These are phyloP conservation scores for Poterioochromonas sp. DNA, from an alignment of 352 stramenopile species.

Conservation along the genomic window DNA sequence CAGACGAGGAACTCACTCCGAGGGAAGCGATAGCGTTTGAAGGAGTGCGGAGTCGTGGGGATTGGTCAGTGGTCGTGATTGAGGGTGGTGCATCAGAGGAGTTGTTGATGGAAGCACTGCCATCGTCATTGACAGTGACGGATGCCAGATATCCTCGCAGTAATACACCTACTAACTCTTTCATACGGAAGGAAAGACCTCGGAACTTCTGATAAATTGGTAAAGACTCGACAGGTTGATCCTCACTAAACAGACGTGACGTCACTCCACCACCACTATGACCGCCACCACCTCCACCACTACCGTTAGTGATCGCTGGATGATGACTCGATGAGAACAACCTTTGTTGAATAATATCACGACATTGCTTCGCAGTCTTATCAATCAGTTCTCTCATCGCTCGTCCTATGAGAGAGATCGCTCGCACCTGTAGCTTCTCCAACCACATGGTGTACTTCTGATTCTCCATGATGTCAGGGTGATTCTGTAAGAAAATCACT, in stretches of 20 bases:
- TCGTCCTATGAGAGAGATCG: background rate
- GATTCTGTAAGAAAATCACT: background rate
- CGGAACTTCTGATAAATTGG: conserved; percentile 17
- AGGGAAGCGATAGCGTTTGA: too few species aligned
- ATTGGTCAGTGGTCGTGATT: too few species aligned
- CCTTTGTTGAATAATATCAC: conserved; percentile 7
- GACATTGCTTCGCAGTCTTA: background rate
- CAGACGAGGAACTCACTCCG: too few species aligned
- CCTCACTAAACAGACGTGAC: background rate
- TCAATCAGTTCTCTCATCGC: conserved; percentile 28
- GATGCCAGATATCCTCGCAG: conserved; percentile 4
- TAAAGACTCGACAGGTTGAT: conserved; percentile 6
- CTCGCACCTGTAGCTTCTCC: conserved; percentile 1
- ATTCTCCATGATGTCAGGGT: conserved; percentile 1
- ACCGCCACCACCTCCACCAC: background rate
- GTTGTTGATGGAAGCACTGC: too few species aligned
- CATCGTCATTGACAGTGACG: background rate
- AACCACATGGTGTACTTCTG: conserved; percentile 10
- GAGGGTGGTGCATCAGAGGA: background rate
- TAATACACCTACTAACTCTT: background rate
- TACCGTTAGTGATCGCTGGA: background rate
- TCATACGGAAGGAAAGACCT: conserved; percentile 9
- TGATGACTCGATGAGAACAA: background rate
- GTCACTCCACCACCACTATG: background rate
- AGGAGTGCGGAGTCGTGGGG: too few species aligned